Conservation (phyloP, 2,329 filamentous ascomycete species). For the Boeremia exigua region DNA sequence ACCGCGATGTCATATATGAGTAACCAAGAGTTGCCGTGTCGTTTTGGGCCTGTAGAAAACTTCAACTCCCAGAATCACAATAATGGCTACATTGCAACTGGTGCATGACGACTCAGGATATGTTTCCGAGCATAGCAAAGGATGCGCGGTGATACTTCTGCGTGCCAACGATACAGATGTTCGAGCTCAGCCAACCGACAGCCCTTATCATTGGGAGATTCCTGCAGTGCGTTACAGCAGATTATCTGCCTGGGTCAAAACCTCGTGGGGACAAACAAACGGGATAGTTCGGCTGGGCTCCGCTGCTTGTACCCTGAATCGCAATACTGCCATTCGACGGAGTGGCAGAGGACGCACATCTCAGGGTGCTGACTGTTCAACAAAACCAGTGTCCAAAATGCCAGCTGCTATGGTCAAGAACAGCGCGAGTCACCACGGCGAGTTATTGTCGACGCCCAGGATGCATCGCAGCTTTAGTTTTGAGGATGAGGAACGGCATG, state of each 20-base stretch:
- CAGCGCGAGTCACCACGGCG: not conserved
- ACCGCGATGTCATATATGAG: not conserved
- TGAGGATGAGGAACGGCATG: not conserved
- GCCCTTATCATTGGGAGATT: slow-evolving; percentile 5
- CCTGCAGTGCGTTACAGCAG: not conserved
- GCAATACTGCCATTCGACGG: slow-evolving; percentile 2
- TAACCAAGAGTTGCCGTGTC: not conserved
- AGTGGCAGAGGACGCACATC: not conserved
- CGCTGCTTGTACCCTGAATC: not conserved
- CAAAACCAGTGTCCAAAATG: not conserved
- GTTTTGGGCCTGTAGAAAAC: not conserved
- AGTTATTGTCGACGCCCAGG: not conserved
- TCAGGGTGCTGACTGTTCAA: not conserved
- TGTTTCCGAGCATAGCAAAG: not conserved
- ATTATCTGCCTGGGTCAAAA: not conserved
- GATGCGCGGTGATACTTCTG: not conserved
- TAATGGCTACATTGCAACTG: not conserved
- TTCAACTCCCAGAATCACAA: not conserved
- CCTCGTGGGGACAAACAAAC: not conserved
- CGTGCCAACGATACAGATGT: not conserved
- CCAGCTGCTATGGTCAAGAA: not conserved
- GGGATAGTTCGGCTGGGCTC: not conserved
- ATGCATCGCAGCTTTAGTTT: slow-evolving; percentile 5
- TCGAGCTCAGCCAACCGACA: not conserved
- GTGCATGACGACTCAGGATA: not conserved